Evolutionary conservation across 1,284 basidiomycete species (phyloP), one percentile per base, ranked within the genome.

Genomic region (Ganoderma sinense): DNA sequence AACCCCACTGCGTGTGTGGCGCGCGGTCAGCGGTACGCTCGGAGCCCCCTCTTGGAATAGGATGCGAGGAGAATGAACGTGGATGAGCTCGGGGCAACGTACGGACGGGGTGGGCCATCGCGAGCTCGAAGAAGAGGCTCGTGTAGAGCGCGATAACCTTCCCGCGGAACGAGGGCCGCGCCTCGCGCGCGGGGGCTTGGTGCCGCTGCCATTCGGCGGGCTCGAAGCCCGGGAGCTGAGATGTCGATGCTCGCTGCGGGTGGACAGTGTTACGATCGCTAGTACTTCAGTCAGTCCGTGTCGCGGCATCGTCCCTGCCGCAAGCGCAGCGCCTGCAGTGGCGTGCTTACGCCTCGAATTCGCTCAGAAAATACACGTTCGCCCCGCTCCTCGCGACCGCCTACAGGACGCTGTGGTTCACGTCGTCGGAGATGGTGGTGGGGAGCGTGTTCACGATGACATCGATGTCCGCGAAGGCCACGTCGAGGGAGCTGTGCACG

Each of bases 331-430:
- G n/a, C n/a, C n/a, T n/a, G n/a, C n/a, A n/a, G n/a, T n/a, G n/a
- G n/a, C n/a, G 31, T 13, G 71, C 77, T 55, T 51, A 80, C 79
- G 70, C 63, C 40, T 78, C 79, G 56, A 74, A 80, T 59, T 80
- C 79, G 68, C 75, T 75, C 26, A 78, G 76, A 67, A 80, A 79
- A 71, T 78, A 80, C 59, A 78, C 77, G 66, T 72, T 72, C 18
- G 71, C 76, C 31, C 73, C 71, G 55, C 68, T 71, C 53, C 71
- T 71, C 2, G 78, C 66, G 6, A 75, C 74, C 10, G 73, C 74
- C 18, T 74, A 62, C 20, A 75, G 64, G 16, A 80, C 43, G 7
- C 67, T 71, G 33, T 72, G 62, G 58, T 71, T 75, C 41, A 72
- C 66, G 16, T 72, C 74, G 4, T 26, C 33, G 2, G 68, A 61